Conservation (phyloP, 768 basidiomycete species). For the Rhodotorula taiwanensis region DNA sequence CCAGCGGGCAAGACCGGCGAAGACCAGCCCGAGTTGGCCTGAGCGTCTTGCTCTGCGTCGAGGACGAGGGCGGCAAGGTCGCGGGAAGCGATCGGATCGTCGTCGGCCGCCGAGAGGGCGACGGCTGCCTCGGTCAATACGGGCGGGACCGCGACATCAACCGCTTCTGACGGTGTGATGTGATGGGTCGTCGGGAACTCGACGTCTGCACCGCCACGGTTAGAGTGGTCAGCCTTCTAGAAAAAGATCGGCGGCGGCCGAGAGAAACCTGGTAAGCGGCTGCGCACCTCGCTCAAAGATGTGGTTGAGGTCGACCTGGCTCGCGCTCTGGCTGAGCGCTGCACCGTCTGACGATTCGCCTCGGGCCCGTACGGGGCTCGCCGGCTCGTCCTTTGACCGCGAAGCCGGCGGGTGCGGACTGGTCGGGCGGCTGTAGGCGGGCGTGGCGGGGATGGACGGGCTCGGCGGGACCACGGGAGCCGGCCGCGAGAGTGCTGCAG, state of each 20-base stretch:
- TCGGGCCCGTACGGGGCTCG: constrained; percentile 16
- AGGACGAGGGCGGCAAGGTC: constrained; percentile 22
- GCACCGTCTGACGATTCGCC: background rate
- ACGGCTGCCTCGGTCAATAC: constrained; percentile 32
- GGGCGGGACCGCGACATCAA: constrained; percentile 36
- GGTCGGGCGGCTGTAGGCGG: constrained; percentile 18
- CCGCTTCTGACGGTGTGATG: constrained; percentile 31
- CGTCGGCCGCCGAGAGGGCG: constrained; percentile 17
- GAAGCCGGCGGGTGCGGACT: constrained; percentile 10
- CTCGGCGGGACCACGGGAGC: constrained; percentile 18
- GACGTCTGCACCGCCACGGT: constrained; percentile 18
- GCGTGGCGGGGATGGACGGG: constrained; percentile 10
- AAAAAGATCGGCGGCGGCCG: background rate
- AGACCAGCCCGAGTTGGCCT: constrained; percentile 26
- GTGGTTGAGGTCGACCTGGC: constrained; percentile 30
- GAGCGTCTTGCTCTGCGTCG: constrained; percentile 28
- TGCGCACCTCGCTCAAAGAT: constrained; percentile 37
- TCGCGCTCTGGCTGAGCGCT: constrained; percentile 6
- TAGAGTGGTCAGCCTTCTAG: background rate
- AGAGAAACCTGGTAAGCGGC: background rate
- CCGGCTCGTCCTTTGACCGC: constrained; percentile 5
- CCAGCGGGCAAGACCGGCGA: constrained; percentile 10
- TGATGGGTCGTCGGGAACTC: constrained; percentile 33
- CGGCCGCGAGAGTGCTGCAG: background rate
- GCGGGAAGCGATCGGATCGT: constrained; percentile 13